phyloP scores from a whole-genome alignment of 148 eudicot genomes.

The Silene conica region DNA sequence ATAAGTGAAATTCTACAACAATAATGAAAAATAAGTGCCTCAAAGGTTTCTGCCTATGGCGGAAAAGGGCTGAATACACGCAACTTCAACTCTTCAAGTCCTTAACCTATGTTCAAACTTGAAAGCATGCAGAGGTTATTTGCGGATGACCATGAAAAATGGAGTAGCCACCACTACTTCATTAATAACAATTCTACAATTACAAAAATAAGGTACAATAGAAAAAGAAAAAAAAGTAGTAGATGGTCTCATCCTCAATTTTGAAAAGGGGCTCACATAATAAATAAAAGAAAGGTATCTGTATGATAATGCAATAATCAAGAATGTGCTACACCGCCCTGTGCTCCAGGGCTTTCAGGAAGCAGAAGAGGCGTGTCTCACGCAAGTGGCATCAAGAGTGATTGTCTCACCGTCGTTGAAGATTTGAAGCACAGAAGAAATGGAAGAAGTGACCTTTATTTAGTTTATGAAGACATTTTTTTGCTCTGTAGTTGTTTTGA shows the following conservation, averaged over 20 bases:
- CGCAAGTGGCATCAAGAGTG: too few species aligned
- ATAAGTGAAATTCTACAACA: neutral
- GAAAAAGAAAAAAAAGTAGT: neutral
- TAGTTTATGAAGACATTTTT: too few species aligned
- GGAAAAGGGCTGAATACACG: neutral
- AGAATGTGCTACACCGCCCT: too few species aligned
- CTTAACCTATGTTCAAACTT: neutral
- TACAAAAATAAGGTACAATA: neutral
- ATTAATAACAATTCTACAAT: constrained; percentile 3
- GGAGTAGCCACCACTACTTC: neutral
- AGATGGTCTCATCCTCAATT: neutral
- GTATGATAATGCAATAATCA: neutral
- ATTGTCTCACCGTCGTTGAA: too few species aligned
- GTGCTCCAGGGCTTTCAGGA: too few species aligned
- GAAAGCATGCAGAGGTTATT: neutral
- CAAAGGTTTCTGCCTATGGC: neutral
- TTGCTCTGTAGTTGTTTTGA: too few species aligned
- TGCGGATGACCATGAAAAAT: neutral
- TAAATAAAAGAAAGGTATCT: neutral
- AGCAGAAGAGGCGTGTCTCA: too few species aligned
- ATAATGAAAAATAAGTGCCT: neutral
- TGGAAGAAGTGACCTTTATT: too few species aligned
- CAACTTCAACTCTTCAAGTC: neutral
- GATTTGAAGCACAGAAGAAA: too few species aligned
- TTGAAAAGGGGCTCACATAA: neutral